Evolutionary conservation across 2,329 filamentous ascomycete genomes (phyloP), one percentile per base, ranked within the genome.

Genomic region (Fusarium miscanthi): DNA sequence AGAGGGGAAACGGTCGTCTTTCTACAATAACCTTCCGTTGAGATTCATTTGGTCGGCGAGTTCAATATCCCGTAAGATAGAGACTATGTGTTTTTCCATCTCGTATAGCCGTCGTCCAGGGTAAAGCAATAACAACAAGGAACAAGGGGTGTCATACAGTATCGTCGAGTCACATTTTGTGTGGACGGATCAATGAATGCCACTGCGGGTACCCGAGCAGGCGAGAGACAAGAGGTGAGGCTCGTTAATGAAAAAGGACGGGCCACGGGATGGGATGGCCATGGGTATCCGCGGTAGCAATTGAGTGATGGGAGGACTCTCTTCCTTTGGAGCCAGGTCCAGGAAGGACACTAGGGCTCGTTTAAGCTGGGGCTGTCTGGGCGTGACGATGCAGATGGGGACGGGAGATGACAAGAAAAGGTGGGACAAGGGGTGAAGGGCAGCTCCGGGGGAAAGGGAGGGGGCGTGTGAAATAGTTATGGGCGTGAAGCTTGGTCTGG

Each of bases 341-440:
- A 54, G 17, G 42, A 51, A 53, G 61, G 61, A 35, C 41, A 11
- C 30, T 43, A 66, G 49, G 63, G 42, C 60, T 66, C 41, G 63
- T 66, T 45, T 65, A 65, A 57, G 49, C 51, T 35, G 51, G 60
- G 49, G 59, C 56, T 58, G 68, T 69, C 67, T 69, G 67, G 59
- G 51, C 40, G 63, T 69, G 70, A 66, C 48, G 71, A 72, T 72
- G 63, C 51, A 58, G 70, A 72, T 66, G 60, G 72, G 69, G 66
- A 60, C 67, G 66, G 68, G 71, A 73, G 74, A 70, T 76, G 70
- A 75, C 74, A 76, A 75, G 63, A 65, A 56, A 65, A 58, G 59
- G 62, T 76, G 74, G 73, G 49, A 41, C 69, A 59, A 60, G 64
- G 63, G 51, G 64, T 52, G 64, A 48, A 31, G 54, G 64, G n/a